Conservation (phyloP, 495 filamentous ascomycete species). For the Aspergillus sclerotiicarbonarius region DNA sequence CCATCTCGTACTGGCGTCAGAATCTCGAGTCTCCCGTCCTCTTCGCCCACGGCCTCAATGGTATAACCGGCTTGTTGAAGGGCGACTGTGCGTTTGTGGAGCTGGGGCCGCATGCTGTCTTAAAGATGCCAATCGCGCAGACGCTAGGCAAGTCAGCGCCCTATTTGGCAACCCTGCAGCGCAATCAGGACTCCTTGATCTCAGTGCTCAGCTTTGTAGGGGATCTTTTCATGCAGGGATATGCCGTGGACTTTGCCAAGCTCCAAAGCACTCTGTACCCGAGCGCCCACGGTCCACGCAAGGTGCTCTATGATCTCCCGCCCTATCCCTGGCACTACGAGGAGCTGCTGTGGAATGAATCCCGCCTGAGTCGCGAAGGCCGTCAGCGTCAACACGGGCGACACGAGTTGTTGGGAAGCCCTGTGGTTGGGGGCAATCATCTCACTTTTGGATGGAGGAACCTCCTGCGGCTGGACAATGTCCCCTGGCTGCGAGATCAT, state of each 20-base stretch:
- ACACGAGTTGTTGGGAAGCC: slow-evolving; percentile 21
- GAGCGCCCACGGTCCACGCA: background rate
- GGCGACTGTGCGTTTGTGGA: slow-evolving; percentile 1
- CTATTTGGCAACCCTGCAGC: slow-evolving; percentile 2
- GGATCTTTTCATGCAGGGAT: slow-evolving; percentile 6
- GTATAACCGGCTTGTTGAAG: background rate
- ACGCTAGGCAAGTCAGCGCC: background rate
- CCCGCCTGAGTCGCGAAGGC: slow-evolving; percentile 10
- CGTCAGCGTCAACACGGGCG: slow-evolving; percentile 13
- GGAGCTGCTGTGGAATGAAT: slow-evolving; percentile 20
- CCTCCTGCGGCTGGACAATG: slow-evolving; percentile 14
- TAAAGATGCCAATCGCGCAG: slow-evolving; percentile 1
- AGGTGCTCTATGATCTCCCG: slow-evolving; percentile 21
- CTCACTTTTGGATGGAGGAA: slow-evolving; percentile 19
- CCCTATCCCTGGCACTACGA: slow-evolving; percentile 28
- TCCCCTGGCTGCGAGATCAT: slow-evolving; percentile 20
- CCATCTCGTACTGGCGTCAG: background rate
- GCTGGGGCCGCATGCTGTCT: slow-evolving; percentile 4
- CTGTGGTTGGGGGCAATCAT: slow-evolving; percentile 7
- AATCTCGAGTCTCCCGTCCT: background rate
- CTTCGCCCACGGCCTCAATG: background rate
- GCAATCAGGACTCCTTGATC: background rate
- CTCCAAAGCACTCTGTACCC: background rate
- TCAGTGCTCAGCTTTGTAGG: background rate
- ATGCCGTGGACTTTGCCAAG: background rate